phyloP scores from a whole-genome alignment of 2,329 filamentous ascomycete genomes.

The Clarireedia paspali region DNA sequence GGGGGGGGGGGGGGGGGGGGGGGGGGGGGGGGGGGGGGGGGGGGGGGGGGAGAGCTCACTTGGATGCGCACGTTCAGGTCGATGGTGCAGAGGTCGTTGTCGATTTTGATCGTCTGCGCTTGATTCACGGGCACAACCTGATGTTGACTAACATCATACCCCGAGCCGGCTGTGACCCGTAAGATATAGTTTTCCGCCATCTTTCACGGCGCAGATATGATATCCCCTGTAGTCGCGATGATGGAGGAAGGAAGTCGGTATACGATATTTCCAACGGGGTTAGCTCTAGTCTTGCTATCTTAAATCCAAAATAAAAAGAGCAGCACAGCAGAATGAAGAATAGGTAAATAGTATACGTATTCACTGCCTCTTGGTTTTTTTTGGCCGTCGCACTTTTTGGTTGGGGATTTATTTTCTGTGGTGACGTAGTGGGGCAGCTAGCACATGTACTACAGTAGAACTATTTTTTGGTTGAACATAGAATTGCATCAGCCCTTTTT shows the following conservation, averaged over 20 bases:
- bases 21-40: no score
- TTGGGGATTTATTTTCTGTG: not conserved
- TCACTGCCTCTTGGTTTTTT: not conserved
- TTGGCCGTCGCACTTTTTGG: not conserved
- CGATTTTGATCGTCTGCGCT: conserved; percentile 52
- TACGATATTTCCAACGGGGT: no score
- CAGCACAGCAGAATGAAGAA: no score
- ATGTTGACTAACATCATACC: conserved; percentile 68
- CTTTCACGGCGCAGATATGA: not conserved
- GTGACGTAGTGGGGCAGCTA: conserved; percentile 8
- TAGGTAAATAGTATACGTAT: no score
- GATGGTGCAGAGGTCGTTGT: conserved; percentile 54
- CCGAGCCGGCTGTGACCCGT: conserved; percentile 70
- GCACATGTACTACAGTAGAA: not conserved
- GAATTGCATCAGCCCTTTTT: no score
- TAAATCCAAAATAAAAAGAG: not conserved
- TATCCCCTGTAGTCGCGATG: no score
- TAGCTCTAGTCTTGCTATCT: no score
- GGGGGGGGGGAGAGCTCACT: conserved; percentile 35
- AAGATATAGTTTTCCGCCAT: conserved; percentile 72
- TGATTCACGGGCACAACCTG: conserved; percentile 69
- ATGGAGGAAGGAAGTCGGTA: no score
- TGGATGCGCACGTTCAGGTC: conserved; percentile 70
- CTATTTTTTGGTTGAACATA: not conserved
- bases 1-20: no score